phyloP scores from a whole-genome alignment of 805 yeast species.

The Saccharomycopsis guyanensis region DNA sequence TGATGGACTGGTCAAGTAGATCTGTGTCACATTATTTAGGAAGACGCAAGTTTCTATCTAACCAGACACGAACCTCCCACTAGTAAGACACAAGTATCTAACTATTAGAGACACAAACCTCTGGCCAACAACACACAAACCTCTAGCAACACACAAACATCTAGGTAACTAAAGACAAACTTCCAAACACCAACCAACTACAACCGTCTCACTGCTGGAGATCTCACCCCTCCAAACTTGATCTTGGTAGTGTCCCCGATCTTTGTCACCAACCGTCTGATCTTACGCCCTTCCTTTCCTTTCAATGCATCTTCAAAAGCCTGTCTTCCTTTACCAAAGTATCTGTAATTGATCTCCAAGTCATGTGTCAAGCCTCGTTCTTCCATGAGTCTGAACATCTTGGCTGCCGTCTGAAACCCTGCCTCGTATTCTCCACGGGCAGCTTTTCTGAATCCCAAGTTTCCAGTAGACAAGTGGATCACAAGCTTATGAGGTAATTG shows the following conservation, averaged over 20 bases:
- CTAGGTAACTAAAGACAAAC: too few relatives aligned
- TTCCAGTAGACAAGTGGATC: constrained; percentile 69
- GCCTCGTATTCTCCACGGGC: constrained; percentile 93
- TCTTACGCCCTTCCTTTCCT: constrained; percentile 77
- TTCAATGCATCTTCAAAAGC: constrained; percentile 78
- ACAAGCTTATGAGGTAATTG: constrained; percentile 72
- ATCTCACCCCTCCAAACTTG: constrained; percentile 87
- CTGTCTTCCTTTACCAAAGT: constrained; percentile 83
- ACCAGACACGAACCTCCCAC: too few relatives aligned
- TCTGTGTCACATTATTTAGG: too few relatives aligned
- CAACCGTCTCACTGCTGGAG: constrained; percentile 75
- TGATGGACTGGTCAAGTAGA: too few relatives aligned
- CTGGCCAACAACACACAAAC: too few relatives aligned
- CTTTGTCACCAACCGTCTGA: constrained; percentile 61
- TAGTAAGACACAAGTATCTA: too few relatives aligned
- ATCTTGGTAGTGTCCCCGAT: constrained; percentile 73
- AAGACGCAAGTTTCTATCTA: too few relatives aligned
- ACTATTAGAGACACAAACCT: too few relatives aligned
- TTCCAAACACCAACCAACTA: too few relatives aligned
- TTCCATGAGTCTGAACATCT: constrained; percentile 63
- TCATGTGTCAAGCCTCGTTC: constrained; percentile 51
- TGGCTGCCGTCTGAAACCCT: constrained; percentile 73
- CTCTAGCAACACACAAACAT: too few relatives aligned
- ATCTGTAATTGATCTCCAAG: constrained; percentile 70
- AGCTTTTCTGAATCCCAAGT: constrained; percentile 80